A percentile compares a stretch with the other conserved stretches of the same genome.
Conservation (phyloP, 768 basidiomycete genomes). For the Tricholoma flavovirens region DNA sequence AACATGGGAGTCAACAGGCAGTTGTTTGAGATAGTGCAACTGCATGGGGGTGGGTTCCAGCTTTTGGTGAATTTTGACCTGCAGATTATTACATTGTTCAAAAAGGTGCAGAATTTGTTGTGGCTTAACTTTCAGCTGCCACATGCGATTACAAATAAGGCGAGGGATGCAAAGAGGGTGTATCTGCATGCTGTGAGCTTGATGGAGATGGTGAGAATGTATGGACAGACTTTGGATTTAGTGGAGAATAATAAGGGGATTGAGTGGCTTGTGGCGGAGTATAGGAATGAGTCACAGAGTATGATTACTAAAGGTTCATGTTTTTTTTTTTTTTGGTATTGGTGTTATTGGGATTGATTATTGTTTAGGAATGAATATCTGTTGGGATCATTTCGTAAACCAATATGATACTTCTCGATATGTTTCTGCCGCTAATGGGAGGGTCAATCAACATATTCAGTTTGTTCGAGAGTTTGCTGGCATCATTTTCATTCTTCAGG, state of each 20-base stretch:
- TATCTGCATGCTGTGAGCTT: constrained; percentile 97
- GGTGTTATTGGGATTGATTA: background rate
- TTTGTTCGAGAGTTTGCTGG: constrained; percentile 96
- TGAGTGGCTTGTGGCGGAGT: constrained; percentile 92
- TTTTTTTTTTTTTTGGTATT: constrained; percentile 1
- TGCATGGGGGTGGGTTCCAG: constrained; percentile 72
- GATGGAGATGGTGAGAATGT: constrained; percentile 99
- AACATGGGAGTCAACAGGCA: constrained; percentile 90
- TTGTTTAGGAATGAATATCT: constrained; percentile 79
- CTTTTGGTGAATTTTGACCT: constrained; percentile 97
- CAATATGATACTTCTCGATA: constrained; percentile 84
- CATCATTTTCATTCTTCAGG: constrained; percentile 86
- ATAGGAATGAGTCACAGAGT: constrained; percentile 86
- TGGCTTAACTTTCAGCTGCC: constrained; percentile 97
- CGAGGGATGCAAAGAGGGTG: constrained; percentile 97
- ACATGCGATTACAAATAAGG: constrained; percentile 91
- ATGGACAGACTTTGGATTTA: constrained; percentile 92
- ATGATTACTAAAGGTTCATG: constrained; percentile 83
- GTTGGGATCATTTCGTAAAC: constrained; percentile 96
- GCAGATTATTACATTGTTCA: constrained; percentile 97
- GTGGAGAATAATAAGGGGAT: constrained; percentile 89
- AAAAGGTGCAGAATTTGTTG: constrained; percentile 92
- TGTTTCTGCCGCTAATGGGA: constrained; percentile 61
- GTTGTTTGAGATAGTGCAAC: constrained; percentile 83
- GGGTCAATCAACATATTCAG: constrained; percentile 85